Evolutionary conservation across 805 yeast genomes (phyloP), one percentile per base, ranked within the genome.

Genomic region (Candida montana): DNA sequence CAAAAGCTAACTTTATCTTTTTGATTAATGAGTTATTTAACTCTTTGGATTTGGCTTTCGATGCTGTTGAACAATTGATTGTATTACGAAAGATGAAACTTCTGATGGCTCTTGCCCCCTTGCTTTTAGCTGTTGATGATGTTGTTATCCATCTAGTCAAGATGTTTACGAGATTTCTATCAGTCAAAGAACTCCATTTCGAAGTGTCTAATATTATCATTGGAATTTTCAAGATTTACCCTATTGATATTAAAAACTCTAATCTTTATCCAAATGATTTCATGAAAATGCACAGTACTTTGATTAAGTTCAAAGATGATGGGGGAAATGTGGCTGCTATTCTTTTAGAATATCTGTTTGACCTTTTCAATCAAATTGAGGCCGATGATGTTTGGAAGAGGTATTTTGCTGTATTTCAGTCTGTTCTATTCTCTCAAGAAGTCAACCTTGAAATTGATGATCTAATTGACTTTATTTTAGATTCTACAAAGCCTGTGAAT

Each of bases 81-180:
- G 39, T 46, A 21, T 30, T 74, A 6, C 58, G 76, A 41, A 63
- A 56, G 40, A 39, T 75, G 17, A 71, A 71, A 42, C 44, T 67
- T 2, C 41, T 73, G 6, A 48, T 67, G 7, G 34, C 59, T 7
- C 36, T 64, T 16, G 63, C 65, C 8, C 44, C 45, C 3, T 30
- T 37, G 2, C 41, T 30, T 1, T 52, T 58, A n/a, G 28, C 26
- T 2, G 33, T 50, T 30, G 39, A 43, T 10, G 46, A 48, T 5
- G 33, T 70, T 8, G 37, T 50, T 1, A 35, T 40, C 1, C 50
- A 63, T 2, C 20, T 65, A 3, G 43, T 49, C 7, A 24, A 29
- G 2, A 11, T 24, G 2, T 17, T 55, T 5, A 40, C 4, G 74
- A 68, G 29, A 54, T 57, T 6, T 41, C 58, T 3, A n/a, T n/a